Evolutionary conservation across 2,329 filamentous ascomycete genomes (phyloP), one percentile per base, ranked within the genome.

Genomic region (Aureobasidium lini): DNA sequence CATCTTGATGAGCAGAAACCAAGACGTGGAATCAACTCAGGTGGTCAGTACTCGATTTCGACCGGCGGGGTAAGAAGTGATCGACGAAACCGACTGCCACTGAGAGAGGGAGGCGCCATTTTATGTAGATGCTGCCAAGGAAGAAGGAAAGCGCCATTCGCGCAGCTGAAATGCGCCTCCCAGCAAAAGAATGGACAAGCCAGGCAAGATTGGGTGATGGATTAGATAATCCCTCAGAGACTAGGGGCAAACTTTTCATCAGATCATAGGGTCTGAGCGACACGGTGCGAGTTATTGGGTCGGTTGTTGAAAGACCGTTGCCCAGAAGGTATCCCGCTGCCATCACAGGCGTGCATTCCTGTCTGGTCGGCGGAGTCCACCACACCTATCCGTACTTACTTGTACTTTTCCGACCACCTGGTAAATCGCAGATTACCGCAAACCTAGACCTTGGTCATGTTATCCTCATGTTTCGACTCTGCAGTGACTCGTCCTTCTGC

Each of bases 131-230:
- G 13, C 16, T 29, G 54, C 54, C 54, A 57, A 57, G 54, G 42
- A 15, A 43, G 28, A 7, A 34, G 34, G 43, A 46, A 57, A 32
- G 31, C 32, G 34, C 32, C 29, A 9, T 57, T 18, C 6, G 53
- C 16, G 10, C 40, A 37, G 39, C 18, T 29, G 42, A 16, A 48
- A 40, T 48, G 23, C 42, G 42, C 42, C 43, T 46, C 32, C 4
- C 9, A 18, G 40, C 16, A 37, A 48, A 57, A 57, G 34, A 46
- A 57, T n/a, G 42, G 52, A 9, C 42, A 43, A 16, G 23, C 53
- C 54, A 57, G 43, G 54, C 42, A 48, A 57, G 54, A 57, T 57
- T 57, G 43, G 54, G 53, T 46, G 54, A 57, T 57, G 42, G 54
- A 57, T 57, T 39, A 57, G 54, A 57, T 57, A 37, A 37, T 44